These are phyloP conservation scores for Pochonia chlamydosporia DNA, from an alignment of 2,329 filamentous ascomycete genomes.

Conservation along the genomic window DNA sequence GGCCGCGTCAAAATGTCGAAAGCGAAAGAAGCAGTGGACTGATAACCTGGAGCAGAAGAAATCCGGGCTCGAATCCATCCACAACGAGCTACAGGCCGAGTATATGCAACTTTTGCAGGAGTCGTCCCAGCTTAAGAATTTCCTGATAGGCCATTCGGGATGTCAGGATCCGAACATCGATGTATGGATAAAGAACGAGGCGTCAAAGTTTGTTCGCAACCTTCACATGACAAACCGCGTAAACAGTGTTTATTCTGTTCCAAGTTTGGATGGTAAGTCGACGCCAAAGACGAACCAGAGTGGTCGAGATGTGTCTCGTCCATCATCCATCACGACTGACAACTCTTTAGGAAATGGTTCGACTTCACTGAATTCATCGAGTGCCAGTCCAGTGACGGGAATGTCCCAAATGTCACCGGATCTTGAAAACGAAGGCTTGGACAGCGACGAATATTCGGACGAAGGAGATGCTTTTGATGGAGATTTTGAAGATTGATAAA, in stretches of 20 bases:
- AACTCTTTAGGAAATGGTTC: neutral
- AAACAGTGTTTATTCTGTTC: neutral
- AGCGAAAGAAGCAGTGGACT: slow-evolving; percentile 56
- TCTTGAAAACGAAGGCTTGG: neutral
- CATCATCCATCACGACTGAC: too few species aligned
- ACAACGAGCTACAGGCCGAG: slow-evolving; percentile 37
- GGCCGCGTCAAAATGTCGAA: slow-evolving; percentile 68
- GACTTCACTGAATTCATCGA: neutral
- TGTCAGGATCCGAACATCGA: slow-evolving; percentile 50
- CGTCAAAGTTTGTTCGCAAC: slow-evolving; percentile 38
- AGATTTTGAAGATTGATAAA: neutral
- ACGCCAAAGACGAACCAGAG: neutral
- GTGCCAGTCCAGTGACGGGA: neutral
- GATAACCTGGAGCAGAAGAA: slow-evolving; percentile 42
- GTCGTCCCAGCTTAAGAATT: slow-evolving; percentile 40
- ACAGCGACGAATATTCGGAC: neutral
- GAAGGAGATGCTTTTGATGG: neutral
- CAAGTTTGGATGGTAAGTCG: slow-evolving; percentile 1
- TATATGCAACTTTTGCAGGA: slow-evolving; percentile 37
- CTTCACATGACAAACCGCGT: neutral
- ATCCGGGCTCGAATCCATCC: slow-evolving; percentile 35
- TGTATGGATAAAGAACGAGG: slow-evolving; percentile 47
- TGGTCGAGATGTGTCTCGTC: too few species aligned
- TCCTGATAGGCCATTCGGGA: slow-evolving; percentile 45
- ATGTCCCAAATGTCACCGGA: neutral